Conservation (phyloP, 1,284 basidiomycete genomes). For the Tetrapyrgos nigripes region DNA sequence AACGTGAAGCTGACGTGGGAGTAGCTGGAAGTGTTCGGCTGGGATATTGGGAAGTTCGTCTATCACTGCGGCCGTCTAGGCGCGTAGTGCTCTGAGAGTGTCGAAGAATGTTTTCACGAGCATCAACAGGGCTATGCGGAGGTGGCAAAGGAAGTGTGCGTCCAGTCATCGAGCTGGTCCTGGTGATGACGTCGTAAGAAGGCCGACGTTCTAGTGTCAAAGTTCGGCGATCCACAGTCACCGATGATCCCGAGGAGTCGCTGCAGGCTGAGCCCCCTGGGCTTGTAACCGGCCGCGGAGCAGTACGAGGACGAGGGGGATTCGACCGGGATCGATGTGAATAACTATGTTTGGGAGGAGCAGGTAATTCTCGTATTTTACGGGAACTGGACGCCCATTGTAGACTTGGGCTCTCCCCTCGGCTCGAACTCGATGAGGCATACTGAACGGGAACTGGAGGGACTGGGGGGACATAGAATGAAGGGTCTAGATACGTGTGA, state of each 20-base stretch:
- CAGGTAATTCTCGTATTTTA: conserved; percentile 29
- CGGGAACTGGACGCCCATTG: conserved; percentile 23
- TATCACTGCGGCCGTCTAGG: conserved; percentile 15
- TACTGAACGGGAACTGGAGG: conserved; percentile 42
- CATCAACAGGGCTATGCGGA: conserved; percentile 1
- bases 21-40: conserved; percentile 18
- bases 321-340: conserved; percentile 32
- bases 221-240: conserved; percentile 9
- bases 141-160: conserved; percentile 14
- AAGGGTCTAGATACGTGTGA: conserved; percentile 47
- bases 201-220: conserved; percentile 7
- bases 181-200: conserved; percentile 10
- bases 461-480: conserved; percentile 45
- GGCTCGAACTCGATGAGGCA: conserved; percentile 22
- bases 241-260: neutral
- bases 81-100: conserved; percentile 17
- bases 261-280: conserved; percentile 2
- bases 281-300: neutral
- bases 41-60: conserved; percentile 11
- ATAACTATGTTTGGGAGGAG: conserved; percentile 12
- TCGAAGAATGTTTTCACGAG: conserved; percentile 7
- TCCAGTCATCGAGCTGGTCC: conserved; percentile 1
- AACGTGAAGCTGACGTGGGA: conserved; percentile 2
- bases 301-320: conserved; percentile 24
- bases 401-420: conserved; percentile 22